Base-by-base conservation (phyloP, 2,329 filamentous ascomycete genomes). In the Fusarium praegraminearum region DNA sequence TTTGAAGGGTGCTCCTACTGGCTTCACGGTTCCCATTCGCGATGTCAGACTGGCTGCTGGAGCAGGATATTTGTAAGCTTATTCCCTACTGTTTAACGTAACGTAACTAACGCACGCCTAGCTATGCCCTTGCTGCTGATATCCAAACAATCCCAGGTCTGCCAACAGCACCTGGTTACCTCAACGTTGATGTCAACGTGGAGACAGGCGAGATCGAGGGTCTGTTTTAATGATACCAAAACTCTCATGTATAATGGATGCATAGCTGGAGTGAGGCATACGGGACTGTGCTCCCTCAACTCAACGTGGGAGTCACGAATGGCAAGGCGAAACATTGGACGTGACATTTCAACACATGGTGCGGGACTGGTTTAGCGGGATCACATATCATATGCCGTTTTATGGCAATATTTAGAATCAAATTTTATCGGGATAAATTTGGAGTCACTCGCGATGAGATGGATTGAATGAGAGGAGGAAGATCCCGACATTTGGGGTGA, bases 131-230 rank as follows among this genome's bases (percentile, higher is more conserved):
- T 66, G 96, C 96, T 56, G 96, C 96, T 16, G 96, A 99, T 77
- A 98, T 99, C 72, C 96, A 98, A 85, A 99, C 96, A 2, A 99
- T 99, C 70, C 96, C 96, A 16, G 96, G 96, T 66, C 84, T 99
- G 70, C 95, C 95, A 12, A 98, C 96, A 11, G 95, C 95, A 22
- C 96, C 95, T 11, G 96, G 96, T 13, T 98, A 98, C 78, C 84
- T 98, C 67, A 98, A 98, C 76, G 94, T 98, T 46, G 95, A 98
- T 73, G 90, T 91, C 38, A 91, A 95, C 75, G 82, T 85, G 8
- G 91, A 94, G 83, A 94, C 91, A n/a, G 92, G 92, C 57, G 92
- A 95, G 82, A 93, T 95, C 70, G 89, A 93, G 62, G 92, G 96
- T 7, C 87, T 99, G 59, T 99, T 98, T 81, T 99, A 93, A 71